Evolutionary conservation across 768 basidiomycete genomes (phyloP), one percentile per base, ranked within the genome.

Genomic region (Xerocomellus amylosporus): DNA sequence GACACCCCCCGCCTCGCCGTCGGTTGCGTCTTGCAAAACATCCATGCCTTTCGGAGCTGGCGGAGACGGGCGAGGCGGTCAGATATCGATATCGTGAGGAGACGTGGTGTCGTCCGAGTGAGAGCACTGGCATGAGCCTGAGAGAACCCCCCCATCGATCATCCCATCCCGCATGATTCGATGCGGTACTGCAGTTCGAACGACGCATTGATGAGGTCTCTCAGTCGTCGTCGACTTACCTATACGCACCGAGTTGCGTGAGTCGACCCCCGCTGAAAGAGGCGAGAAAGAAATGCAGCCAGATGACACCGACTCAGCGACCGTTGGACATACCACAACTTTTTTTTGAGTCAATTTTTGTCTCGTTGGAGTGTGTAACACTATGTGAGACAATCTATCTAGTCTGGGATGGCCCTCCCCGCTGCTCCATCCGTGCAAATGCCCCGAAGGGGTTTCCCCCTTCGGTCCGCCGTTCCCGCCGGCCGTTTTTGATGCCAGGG

Each of bases 1-100:
- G n/a, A n/a, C 5, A 4, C n/a, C 3, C 19, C 14, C 20, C 14
- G 1, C 37, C 36, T 15, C 40, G 10, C 8, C 3, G 30, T 34
- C 19, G 56, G 59, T 44, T 61, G 56, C 14, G 69, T 73, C 62
- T 82, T 78, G 34, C 76, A 79, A 63, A 85, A 85, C 0, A 83
- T 36, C 78, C 79, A 79, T 0, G 73, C 62, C 0, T 37, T 43
- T 3, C 78, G 72, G 0, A 76, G 67, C 19, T 63, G 58, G 3
- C 70, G 68, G 0, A 79, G 68, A 1, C 66, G 67, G 0, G 53
- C 51, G 14, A 79, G 66, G 0, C 74, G 72, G 0, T 74, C 71
- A 2, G 19, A 15, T 1, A 33, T 30, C 49, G 59, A n/a, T n/a
- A n/a, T n/a, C n/a, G n/a, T n/a, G n/a, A n/a, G 33, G 1, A 26